phyloP scores from a whole-genome alignment of 1,284 basidiomycete species.

The Ustilago lituana region DNA sequence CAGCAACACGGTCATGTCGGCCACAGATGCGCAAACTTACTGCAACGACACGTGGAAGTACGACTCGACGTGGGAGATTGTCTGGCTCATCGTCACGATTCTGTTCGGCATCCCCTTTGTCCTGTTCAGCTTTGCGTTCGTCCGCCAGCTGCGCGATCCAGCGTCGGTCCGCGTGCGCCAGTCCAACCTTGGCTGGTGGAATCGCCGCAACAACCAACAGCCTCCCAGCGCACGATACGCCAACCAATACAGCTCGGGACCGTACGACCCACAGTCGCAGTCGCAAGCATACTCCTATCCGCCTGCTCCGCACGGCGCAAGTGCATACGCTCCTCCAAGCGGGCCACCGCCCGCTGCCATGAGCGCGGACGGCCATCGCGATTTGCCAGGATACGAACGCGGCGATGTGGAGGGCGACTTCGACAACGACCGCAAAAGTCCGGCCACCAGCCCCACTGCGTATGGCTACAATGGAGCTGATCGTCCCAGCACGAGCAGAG shows the following conservation, averaged over 20 bases:
- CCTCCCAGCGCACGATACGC: slow-evolving; percentile 40
- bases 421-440: slow-evolving; percentile 46
- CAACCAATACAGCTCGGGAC: slow-evolving; percentile 15
- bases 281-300: slow-evolving; percentile 41
- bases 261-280: slow-evolving; percentile 47
- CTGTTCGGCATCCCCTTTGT: slow-evolving; percentile 53
- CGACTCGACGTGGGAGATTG: slow-evolving; percentile 48
- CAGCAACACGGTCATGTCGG: slow-evolving; percentile 27
- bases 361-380: slow-evolving; percentile 15
- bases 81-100: slow-evolving; percentile 53
- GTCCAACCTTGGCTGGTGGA: slow-evolving; percentile 28
- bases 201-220: slow-evolving; percentile 26
- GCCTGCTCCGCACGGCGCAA: slow-evolving; percentile 35
- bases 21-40: slow-evolving; percentile 40
- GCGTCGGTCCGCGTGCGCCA: slow-evolving; percentile 34
- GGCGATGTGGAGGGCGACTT: slow-evolving; percentile 39
- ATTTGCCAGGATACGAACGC: slow-evolving; percentile 41
- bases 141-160: slow-evolving; percentile 52
- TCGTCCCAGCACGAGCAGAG: slow-evolving; percentile 28
- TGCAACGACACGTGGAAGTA: slow-evolving; percentile 47
- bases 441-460: slow-evolving; percentile 20
- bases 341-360: slow-evolving; percentile 26
- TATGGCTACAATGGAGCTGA: slow-evolving; percentile 26
- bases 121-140: slow-evolving; percentile 57
- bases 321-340: slow-evolving; percentile 26